Conservation (phyloP, 306 rosid genomes). For the Cotoneaster glaucophyllus region DNA sequence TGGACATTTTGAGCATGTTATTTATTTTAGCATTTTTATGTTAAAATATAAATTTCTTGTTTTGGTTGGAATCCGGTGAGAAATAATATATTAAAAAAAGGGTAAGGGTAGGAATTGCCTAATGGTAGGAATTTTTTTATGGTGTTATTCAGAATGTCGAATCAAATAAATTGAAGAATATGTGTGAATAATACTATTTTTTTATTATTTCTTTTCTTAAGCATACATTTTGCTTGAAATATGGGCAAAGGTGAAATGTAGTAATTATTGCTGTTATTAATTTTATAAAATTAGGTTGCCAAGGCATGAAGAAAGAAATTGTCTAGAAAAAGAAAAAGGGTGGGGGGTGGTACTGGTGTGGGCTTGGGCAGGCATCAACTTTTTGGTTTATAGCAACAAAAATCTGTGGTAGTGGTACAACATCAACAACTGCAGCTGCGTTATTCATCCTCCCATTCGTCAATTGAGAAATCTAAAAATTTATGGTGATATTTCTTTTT, state of each 20-base stretch:
- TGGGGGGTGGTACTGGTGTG: slow-evolving; percentile 41
- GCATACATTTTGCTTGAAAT: slow-evolving; percentile 28
- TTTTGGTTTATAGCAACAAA: slow-evolving; percentile 22
- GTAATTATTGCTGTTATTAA: slow-evolving; percentile 30
- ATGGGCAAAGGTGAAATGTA: slow-evolving; percentile 34
- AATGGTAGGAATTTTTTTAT: too few relatives aligned
- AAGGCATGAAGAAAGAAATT: slow-evolving; percentile 67
- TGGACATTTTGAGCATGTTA: slow-evolving; percentile 29
- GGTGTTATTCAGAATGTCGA: too few relatives aligned
- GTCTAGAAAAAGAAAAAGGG: slow-evolving; percentile 30
- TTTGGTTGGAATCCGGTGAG: slow-evolving; percentile 71
- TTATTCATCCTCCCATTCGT: too few relatives aligned
- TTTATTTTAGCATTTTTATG: slow-evolving; percentile 23
- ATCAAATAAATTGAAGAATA: too few relatives aligned
- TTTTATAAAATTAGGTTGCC: slow-evolving; percentile 59
- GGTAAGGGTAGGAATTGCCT: too few relatives aligned
- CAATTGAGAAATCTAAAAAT: too few relatives aligned
- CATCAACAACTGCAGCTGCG: too few relatives aligned
- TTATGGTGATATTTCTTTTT: too few relatives aligned
- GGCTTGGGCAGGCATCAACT: slow-evolving; percentile 39
- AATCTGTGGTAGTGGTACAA: too few relatives aligned
- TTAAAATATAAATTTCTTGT: slow-evolving; percentile 33
- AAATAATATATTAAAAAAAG: slow-evolving; percentile 37
- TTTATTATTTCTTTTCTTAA: slow-evolving; percentile 26
- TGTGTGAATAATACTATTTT: too few relatives aligned